Base-by-base conservation (phyloP, 2,329 filamentous ascomycete species). In the Juglanconis sp. region DNA sequence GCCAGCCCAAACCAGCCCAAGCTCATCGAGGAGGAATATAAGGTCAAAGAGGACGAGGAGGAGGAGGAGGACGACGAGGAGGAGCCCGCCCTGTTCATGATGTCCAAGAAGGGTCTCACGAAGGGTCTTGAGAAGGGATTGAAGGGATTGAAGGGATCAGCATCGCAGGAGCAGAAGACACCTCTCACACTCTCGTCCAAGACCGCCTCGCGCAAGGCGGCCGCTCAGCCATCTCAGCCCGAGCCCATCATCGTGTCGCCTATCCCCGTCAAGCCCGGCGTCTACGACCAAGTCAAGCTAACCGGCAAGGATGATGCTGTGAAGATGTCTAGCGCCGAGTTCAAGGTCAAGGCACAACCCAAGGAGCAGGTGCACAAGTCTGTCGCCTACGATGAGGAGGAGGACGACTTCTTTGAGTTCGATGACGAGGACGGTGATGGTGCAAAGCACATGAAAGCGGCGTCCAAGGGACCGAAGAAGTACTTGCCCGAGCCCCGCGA, bases 41-140 rank as follows among this genome's bases (percentile, higher is more conserved):
- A 50, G 24, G 24, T 31, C 13, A 42, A 60, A 7, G 48, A 60
- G 8, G 42, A 50, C 11, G 17, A 36, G 6, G 38, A 24, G 11
- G 38, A 42, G 31, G 34, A 40, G 9, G 54, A 53, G 10, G 61
- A 57, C 5, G 53, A 53, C n/a, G 61, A 63, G 1, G 61, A 63
- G 1, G 61, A 63, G 9, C 42, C 56, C 35, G 46, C 54, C 8
- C 35, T 63, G 1, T 58, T 63, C 46, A 63, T 63, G 59, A 47
- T 56, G 24, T 61, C 61, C 5, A 63, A 57, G 58, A 63, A 61
- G 58, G 49, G 47, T 48, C 46, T 50, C 44, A 47, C 51, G 49
- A 60, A 52, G n/a, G 17, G 30, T 24, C 24, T 24, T 2, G 24
- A 24, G 24, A 24, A 24, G 24, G 24, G 24, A 24, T 24, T 24